Conservation (phyloP, 768 basidiomycete genomes). For the Pisolithus albus region DNA sequence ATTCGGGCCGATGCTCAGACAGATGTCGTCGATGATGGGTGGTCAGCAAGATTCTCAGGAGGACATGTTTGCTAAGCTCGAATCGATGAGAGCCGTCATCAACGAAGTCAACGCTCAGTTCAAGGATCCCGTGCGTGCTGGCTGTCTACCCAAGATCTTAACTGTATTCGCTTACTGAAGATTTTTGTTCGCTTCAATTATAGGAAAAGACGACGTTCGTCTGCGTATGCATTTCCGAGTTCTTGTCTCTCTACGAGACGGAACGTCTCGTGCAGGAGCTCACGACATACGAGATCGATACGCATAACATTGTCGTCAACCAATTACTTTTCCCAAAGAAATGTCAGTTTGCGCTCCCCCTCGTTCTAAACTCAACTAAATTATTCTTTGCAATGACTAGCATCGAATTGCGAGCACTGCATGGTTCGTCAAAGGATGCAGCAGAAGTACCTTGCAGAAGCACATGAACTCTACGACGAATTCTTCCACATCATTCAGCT, state of each 20-base stretch:
- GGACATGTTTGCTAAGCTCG: conserved; percentile 98
- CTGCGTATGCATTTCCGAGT: conserved; percentile 98
- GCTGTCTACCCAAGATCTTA: not conserved
- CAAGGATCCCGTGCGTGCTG: conserved; percentile 82
- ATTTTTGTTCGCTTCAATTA: conserved; percentile 21
- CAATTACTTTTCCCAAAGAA: conserved; percentile 92
- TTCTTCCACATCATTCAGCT: conserved; percentile 97
- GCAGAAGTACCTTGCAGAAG: conserved; percentile 94
- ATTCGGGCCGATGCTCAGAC: conserved; percentile 93
- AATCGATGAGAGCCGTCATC: conserved; percentile 93
- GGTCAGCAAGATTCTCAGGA: conserved; percentile 86
- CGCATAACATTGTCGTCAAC: conserved; percentile 98
- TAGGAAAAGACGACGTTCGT: conserved; percentile 97
- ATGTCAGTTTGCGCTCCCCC: conserved; percentile 41
- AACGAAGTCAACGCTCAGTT: conserved; percentile 99
- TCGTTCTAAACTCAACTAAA: not conserved
- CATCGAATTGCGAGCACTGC: conserved; percentile 93
- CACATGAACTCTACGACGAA: conserved; percentile 95
- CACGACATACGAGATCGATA: conserved; percentile 92
- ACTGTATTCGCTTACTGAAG: not conserved
- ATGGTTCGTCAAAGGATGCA: conserved; percentile 94
- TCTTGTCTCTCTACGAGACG: conserved; percentile 96
- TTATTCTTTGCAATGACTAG: conserved; percentile 32
- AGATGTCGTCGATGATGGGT: conserved; percentile 98
- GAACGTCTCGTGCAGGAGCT: conserved; percentile 96